Conservation (phyloP, 306 rosid genomes). For the Cucumis cinereus region DNA sequence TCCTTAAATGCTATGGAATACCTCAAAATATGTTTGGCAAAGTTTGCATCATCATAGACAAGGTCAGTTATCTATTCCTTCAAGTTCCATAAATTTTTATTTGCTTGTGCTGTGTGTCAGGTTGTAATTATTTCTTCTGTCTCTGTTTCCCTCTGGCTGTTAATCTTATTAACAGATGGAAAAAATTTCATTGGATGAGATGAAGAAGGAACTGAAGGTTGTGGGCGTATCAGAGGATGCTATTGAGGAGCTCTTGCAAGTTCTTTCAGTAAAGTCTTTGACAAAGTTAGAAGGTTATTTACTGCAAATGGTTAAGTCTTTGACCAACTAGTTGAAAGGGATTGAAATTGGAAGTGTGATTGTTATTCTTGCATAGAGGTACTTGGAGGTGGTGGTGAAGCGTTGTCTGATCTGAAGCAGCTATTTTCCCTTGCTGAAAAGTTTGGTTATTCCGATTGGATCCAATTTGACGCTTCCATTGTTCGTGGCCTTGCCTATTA, state of each 20-base stretch:
- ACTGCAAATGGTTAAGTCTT: not conserved
- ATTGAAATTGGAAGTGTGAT: constrained; percentile 1
- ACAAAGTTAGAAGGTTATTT: constrained; percentile 69
- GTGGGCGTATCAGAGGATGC: constrained; percentile 69
- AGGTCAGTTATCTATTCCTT: constrained; percentile 40
- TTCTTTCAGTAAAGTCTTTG: constrained; percentile 87
- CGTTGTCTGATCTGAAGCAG: constrained; percentile 71
- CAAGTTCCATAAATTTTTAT: constrained; percentile 3
- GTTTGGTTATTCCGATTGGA: constrained; percentile 86
- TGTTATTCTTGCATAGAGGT: constrained; percentile 41
- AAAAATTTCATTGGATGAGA: constrained; percentile 70
- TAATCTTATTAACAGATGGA: constrained; percentile 42
- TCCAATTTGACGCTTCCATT: constrained; percentile 88
- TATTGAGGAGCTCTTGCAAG: constrained; percentile 61
- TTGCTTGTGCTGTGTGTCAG: not conserved
- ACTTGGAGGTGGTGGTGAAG: constrained; percentile 65
- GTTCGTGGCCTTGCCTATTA: constrained; percentile 98
- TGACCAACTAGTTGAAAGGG: not conserved
- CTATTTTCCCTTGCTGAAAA: constrained; percentile 83
- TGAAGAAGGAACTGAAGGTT: constrained; percentile 57
- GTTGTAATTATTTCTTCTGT: not conserved
- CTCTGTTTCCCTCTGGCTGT: not conserved
- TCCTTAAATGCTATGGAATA: constrained; percentile 50
- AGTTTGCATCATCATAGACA: constrained; percentile 90
- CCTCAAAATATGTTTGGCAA: constrained; percentile 73